phyloP scores from a whole-genome alignment of 352 stramenopile species.

The Thraustochytrium sp. region DNA sequence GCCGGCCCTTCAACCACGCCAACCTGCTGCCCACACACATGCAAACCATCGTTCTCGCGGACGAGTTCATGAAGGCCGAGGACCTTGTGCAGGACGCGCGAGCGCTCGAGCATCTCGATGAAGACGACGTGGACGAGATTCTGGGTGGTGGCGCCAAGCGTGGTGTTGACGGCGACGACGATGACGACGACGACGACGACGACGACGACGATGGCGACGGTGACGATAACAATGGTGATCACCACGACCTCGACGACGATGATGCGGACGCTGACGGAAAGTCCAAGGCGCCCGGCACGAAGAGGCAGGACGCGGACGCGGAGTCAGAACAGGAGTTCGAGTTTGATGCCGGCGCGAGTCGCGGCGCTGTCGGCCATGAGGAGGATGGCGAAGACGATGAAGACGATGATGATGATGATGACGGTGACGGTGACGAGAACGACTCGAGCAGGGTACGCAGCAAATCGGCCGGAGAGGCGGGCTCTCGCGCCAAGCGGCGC shows the following conservation, averaged over 20 bases:
- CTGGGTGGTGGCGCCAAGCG: background rate
- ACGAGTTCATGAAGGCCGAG: constrained; percentile 45
- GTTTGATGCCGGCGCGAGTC: background rate
- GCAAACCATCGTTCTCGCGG: constrained; percentile 45
- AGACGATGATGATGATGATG: background rate
- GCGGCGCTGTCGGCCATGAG: too few species aligned
- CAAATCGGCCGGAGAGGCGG: too few species aligned
- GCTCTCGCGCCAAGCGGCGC: too few species aligned
- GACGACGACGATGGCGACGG: constrained; percentile 62
- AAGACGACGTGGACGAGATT: background rate
- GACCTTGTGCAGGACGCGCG: constrained; percentile 1
- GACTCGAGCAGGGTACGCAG: too few species aligned
- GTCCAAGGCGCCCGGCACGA: background rate
- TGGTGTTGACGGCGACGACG: constrained; percentile 31
- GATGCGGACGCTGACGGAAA: constrained; percentile 55
- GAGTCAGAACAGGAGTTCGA: background rate
- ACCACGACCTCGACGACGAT: constrained; percentile 61
- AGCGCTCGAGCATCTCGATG: background rate
- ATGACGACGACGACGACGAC: constrained; percentile 59
- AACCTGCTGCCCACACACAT: constrained; percentile 72
- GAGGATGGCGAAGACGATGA: background rate
- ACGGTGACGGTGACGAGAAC: background rate
- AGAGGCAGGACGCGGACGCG: background rate
- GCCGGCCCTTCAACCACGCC: constrained; percentile 87
- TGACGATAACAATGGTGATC: constrained; percentile 66